Evolutionary conservation across 345 rosid species (phyloP).

Genomic region (Hevea brasiliensis): DNA sequence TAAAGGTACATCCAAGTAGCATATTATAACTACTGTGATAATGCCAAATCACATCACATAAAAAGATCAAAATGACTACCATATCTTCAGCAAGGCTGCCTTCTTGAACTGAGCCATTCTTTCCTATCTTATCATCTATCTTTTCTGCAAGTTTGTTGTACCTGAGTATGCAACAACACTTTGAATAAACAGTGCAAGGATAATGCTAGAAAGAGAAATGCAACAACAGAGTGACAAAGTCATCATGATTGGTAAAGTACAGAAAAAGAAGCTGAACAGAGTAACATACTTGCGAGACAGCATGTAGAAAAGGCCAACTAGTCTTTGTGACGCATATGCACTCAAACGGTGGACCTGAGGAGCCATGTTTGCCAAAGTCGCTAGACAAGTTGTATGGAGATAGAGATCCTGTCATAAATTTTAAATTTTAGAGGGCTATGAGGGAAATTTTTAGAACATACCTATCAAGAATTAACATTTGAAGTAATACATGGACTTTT

Average conservation of each 20-base stretch:
- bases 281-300: constrained; percentile 83
- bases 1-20: background rate
- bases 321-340: constrained; percentile 96
- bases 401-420: constrained; percentile 77
- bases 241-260: constrained; percentile 1
- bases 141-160: constrained; percentile 81
- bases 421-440: background rate
- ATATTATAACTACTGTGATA: background rate
- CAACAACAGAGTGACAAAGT: constrained; percentile 6
- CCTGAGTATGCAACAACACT: constrained; percentile 40
- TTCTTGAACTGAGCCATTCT: constrained; percentile 46
- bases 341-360: constrained; percentile 95
- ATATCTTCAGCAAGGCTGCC: constrained; percentile 65
- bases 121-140: constrained; percentile 57
- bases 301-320: constrained; percentile 96
- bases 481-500: background rate
- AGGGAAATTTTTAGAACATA: background rate
- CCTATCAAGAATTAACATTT: background rate
- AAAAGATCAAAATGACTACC: constrained; percentile 44
- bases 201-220: background rate
- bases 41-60: constrained; percentile 6
- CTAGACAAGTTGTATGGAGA: constrained; percentile 94
- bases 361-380: constrained; percentile 98
- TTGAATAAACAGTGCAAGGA: constrained; percentile 5
- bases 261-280: constrained; percentile 10